phyloP scores from a whole-genome alignment of 2,329 filamentous ascomycete genomes.

The Coccinonectria pachysandricola region DNA sequence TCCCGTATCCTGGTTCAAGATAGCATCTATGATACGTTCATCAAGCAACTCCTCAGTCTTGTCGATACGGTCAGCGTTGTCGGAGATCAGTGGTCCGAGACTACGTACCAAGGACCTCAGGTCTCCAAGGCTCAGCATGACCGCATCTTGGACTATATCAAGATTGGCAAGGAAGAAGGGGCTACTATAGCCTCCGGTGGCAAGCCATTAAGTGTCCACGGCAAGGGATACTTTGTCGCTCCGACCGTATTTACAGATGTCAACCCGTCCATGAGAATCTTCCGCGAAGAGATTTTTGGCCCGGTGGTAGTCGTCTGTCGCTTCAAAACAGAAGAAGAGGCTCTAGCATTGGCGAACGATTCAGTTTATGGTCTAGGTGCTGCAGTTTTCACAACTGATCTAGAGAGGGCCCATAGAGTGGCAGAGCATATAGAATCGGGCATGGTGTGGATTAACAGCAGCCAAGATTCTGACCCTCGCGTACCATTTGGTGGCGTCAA shows the following conservation, averaged over 20 bases:
- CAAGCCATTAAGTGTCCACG: constrained; percentile 18
- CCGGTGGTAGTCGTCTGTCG: constrained; percentile 28
- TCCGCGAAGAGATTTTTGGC: constrained; percentile 33
- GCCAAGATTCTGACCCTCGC: constrained; percentile 28
- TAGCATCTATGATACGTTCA: constrained; percentile 50
- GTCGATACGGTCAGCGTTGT: constrained; percentile 49
- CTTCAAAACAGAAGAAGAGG: constrained; percentile 31
- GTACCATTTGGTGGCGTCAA: constrained; percentile 34
- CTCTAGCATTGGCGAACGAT: constrained; percentile 33
- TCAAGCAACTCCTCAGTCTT: constrained; percentile 48
- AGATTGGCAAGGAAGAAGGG: constrained; percentile 56
- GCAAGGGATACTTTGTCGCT: constrained; percentile 33
- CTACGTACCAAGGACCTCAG: constrained; percentile 63
- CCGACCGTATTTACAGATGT: constrained; percentile 32
- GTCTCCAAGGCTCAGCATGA: constrained; percentile 62
- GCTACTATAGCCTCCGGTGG: constrained; percentile 54
- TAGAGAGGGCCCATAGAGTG: constrained; percentile 35
- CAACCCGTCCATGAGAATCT: constrained; percentile 28
- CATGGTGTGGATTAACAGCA: constrained; percentile 39
- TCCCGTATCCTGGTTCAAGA: constrained; percentile 57
- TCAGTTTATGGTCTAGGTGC: constrained; percentile 49
- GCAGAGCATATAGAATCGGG: constrained; percentile 51
- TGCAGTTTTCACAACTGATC: constrained; percentile 48
- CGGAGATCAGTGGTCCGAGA: constrained; percentile 59
- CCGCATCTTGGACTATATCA: constrained; percentile 56